Evolutionary conservation across 2,329 filamentous ascomycete species (phyloP).

Genomic region (Calonectria montana): DNA sequence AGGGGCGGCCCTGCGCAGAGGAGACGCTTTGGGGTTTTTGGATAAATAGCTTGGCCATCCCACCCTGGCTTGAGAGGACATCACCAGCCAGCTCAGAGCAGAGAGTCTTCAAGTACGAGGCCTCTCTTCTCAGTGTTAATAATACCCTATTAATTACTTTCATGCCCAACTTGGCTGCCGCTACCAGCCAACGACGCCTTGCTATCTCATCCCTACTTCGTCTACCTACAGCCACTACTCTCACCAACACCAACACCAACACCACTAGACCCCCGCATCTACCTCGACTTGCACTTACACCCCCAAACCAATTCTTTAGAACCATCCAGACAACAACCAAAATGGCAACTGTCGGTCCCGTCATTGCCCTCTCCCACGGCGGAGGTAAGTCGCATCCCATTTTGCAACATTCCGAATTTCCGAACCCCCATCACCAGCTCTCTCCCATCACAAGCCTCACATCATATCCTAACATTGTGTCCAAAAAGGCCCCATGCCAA

Average conservation of each 20-base stretch:
- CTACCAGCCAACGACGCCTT: slow-evolving; percentile 19
- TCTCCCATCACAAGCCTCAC: neutral
- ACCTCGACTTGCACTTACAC: slow-evolving; percentile 1
- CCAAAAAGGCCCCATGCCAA: slow-evolving; percentile 63
- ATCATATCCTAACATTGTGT: neutral
- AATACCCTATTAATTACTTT: neutral
- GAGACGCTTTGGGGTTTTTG: neutral
- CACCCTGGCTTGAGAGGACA: neutral
- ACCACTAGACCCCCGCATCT: neutral
- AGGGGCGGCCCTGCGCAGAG: neutral
- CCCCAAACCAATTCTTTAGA: neutral
- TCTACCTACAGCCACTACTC: neutral
- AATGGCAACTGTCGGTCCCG: slow-evolving; percentile 56
- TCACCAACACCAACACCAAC: neutral
- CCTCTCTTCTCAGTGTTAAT: neutral
- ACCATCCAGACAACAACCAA: slow-evolving; percentile 24
- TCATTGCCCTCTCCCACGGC: slow-evolving; percentile 62
- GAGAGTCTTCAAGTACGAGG: neutral
- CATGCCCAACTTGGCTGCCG: slow-evolving; percentile 29
- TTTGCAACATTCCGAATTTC: neutral
- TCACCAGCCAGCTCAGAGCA: neutral
- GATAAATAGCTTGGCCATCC: slow-evolving; percentile 23
- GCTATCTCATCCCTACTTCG: neutral
- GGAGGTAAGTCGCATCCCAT: slow-evolving; percentile 50
- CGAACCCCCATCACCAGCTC: neutral